These are phyloP conservation scores for Evernia prunastri DNA, from an alignment of 495 filamentous ascomycete species.

Conservation along the genomic window DNA sequence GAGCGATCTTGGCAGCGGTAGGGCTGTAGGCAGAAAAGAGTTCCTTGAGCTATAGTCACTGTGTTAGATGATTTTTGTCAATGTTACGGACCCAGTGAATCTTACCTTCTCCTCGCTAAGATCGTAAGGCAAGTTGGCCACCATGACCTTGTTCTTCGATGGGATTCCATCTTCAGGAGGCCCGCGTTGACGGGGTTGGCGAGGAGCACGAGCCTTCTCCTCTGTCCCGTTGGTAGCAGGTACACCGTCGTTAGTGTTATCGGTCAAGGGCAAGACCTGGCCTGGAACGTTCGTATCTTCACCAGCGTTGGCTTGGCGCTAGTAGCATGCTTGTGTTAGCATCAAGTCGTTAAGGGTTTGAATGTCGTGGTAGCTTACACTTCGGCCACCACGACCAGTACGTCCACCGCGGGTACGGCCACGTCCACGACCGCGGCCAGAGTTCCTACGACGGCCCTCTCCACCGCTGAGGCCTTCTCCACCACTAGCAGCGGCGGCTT, in stretches of 20 bases:
- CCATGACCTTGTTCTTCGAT: conserved; percentile 99
- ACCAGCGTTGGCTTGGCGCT: conserved; percentile 36
- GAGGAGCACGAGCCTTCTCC: conserved; percentile 42
- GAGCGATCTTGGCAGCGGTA: conserved; percentile 91
- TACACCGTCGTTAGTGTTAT: conserved; percentile 53
- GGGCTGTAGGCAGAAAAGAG: conserved; percentile 87
- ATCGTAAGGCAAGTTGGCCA: conserved; percentile 97
- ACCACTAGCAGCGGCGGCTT: conserved; percentile 52
- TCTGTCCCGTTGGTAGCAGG: conserved; percentile 38
- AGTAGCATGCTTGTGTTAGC: conserved; percentile 5
- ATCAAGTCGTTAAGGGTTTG: neutral
- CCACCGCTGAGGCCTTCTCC: conserved; percentile 65
- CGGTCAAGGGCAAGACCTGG: conserved; percentile 50
- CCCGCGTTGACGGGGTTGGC: conserved; percentile 66
- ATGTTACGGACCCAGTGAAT: conserved; percentile 6
- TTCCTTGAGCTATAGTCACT: conserved; percentile 74
- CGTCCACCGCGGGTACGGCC: conserved; percentile 66
- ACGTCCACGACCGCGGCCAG: conserved; percentile 69
- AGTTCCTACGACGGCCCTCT: conserved; percentile 68
- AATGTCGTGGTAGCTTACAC: conserved; percentile 49
- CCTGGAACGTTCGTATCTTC: conserved; percentile 47
- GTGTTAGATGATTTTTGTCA: conserved; percentile 36
- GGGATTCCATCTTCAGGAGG: conserved; percentile 96
- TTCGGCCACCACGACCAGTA: conserved; percentile 64
- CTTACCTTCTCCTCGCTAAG: conserved; percentile 91